These are phyloP conservation scores for Diaporthe sp. DNA, from an alignment of 2,329 filamentous ascomycete genomes.

Conservation along the genomic window DNA sequence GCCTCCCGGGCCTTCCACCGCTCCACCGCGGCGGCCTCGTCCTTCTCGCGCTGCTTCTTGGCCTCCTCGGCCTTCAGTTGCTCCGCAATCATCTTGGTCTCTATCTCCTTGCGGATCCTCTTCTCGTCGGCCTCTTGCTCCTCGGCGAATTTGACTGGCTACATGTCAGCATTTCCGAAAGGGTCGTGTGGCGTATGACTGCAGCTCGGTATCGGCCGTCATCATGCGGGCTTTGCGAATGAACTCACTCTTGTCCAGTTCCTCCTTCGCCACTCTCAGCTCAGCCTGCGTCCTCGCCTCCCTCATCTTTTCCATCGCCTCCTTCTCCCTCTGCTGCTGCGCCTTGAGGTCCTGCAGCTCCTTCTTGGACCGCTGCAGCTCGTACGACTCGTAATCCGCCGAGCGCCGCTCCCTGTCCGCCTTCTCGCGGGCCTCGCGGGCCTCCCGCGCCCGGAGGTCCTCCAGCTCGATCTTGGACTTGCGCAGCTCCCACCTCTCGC, in stretches of 20 bases:
- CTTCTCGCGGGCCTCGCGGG: slow-evolving; percentile 40
- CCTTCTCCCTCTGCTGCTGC: slow-evolving; percentile 51
- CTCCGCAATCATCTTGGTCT: slow-evolving; percentile 61
- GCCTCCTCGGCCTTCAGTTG: slow-evolving; percentile 61
- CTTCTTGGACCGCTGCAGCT: slow-evolving; percentile 54
- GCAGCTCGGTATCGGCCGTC: slow-evolving; percentile 6
- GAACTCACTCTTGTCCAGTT: slow-evolving; percentile 56
- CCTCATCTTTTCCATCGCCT: slow-evolving; percentile 54
- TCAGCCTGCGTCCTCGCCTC: slow-evolving; percentile 62
- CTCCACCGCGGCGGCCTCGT: slow-evolving; percentile 65
- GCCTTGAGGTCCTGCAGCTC: slow-evolving; percentile 56
- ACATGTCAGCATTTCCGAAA: neutral
- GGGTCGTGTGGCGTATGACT: slow-evolving; percentile 13
- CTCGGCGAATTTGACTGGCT: slow-evolving; percentile 55
- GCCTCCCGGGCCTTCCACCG: slow-evolving; percentile 64
- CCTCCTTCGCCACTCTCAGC: slow-evolving; percentile 62
- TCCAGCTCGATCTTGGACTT: slow-evolving; percentile 57
- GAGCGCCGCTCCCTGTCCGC: slow-evolving; percentile 43
- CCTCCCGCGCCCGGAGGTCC: slow-evolving; percentile 34
- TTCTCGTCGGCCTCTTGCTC: slow-evolving; percentile 63
- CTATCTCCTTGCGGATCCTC: slow-evolving; percentile 66
- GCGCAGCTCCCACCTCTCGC: slow-evolving; percentile 53
- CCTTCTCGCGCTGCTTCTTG: slow-evolving; percentile 58
- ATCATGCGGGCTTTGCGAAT: neutral
- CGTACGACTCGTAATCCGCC: slow-evolving; percentile 49